Base-by-base conservation (phyloP, 352 stramenopile species). In the Pythium guiyangense region DNA sequence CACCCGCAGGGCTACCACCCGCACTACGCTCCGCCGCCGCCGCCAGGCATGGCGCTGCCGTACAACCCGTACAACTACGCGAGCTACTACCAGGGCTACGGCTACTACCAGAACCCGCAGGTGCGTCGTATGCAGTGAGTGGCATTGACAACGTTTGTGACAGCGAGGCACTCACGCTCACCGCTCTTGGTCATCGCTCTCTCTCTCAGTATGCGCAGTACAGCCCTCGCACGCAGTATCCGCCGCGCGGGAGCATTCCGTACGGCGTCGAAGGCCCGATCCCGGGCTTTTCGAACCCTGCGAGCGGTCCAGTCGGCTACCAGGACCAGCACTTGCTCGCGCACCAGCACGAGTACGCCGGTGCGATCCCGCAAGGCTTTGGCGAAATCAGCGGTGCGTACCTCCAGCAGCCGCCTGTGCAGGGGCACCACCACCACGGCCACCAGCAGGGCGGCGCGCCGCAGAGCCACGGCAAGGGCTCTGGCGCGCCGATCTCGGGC, bases 51-150 rank as follows among this genome's bases (percentile, higher is more conserved):
- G 85, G 81, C 85, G 20, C 68, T 94, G 70, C 79, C 78, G 9
- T 94, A 92, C 79, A 92, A 94, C 69, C 85, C 85, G 52, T 94
- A 94, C 73, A 94, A 90, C 64, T 94, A 94, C 62, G 73, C 67
- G 37, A 79, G 67, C 40, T 91, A 93, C 69, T 94, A 92, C 68
- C 85, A 92, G 62, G 79, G 80, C 58, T 94, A 93, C 62, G 79
- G 80, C 34, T 94, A 94, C 67, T 94, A 93, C 67, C 83, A 92
- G 62, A 94, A 91, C 68, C 85, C 82, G 10, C 85, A 91, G 74
- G 79, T 89, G 52, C 43, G 65, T 49, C 22, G 18, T 11, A 11
- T 9, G 1, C 6, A 11, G 31, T 34, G 29, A 34, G 29, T 11
- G 39, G 51, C 25, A 42, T 45, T 34, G 22, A 12, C 29, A 48